Evolutionary conservation across 345 rosid species (phyloP).

Genomic region (Dimocarpus longan): DNA sequence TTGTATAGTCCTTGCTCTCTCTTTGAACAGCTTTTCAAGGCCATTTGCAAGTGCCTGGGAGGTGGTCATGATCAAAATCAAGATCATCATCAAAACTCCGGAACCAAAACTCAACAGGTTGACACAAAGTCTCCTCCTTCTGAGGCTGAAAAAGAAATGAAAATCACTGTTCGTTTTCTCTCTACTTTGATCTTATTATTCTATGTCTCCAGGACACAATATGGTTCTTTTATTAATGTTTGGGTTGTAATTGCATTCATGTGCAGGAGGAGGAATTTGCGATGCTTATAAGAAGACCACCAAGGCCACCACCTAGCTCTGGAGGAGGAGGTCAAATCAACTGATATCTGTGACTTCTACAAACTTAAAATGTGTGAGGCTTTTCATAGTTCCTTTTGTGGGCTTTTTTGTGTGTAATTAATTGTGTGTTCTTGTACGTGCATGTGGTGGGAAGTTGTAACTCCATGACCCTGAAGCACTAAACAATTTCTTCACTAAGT

Average conservation of each 20-base stretch:
- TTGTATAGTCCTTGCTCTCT: conserved; percentile 15
- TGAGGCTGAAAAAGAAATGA: conserved; percentile 13
- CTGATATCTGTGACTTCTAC: neutral
- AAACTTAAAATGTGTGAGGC: neutral
- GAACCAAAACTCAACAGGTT: neutral
- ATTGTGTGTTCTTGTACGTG: neutral
- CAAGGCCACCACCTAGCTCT: conserved; percentile 20
- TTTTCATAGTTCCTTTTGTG: neutral
- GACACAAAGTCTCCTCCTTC: conserved; percentile 6
- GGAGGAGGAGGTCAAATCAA: conserved; percentile 32
- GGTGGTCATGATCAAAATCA: neutral
- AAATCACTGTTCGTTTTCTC: neutral
- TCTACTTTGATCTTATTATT: neutral
- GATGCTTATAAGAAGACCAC: conserved; percentile 5
- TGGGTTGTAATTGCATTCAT: neutral
- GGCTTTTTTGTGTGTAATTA: neutral
- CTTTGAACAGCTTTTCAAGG: conserved; percentile 7
- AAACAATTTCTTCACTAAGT: neutral
- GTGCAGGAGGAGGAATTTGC: conserved; percentile 17
- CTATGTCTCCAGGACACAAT: neutral
- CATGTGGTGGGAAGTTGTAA: neutral
- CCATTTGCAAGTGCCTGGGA: conserved; percentile 23
- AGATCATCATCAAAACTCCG: neutral
- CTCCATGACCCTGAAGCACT: neutral
- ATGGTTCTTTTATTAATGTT: neutral